phyloP scores from a whole-genome alignment of 2,329 filamentous ascomycete genomes.

The Didymella segeticola region DNA sequence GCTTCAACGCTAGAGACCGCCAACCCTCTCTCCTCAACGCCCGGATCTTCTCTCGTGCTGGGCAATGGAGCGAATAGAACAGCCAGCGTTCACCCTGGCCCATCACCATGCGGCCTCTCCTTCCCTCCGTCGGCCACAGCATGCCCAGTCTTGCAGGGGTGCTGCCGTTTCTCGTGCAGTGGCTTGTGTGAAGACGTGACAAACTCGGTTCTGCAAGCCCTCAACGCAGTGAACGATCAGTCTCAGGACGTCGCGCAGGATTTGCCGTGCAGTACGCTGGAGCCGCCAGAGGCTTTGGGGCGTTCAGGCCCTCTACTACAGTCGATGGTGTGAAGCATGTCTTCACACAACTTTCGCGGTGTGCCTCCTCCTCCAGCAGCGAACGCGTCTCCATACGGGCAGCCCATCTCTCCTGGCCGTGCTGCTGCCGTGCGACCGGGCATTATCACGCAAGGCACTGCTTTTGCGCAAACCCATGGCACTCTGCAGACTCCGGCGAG shows the following conservation, averaged over 20 bases:
- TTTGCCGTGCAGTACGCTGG: conserved; percentile 27
- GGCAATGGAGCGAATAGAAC: conserved; percentile 27
- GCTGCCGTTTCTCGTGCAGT: conserved; percentile 13
- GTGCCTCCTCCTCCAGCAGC: conserved; percentile 38
- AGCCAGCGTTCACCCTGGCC: conserved; percentile 6
- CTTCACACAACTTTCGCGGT: conserved; percentile 32
- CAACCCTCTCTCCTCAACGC: conserved; percentile 23
- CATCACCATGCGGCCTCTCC: conserved; percentile 23
- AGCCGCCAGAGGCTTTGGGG: conserved; percentile 45
- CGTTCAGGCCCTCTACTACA: conserved; percentile 27
- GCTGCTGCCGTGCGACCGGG: conserved; percentile 49
- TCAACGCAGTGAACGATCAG: conserved; percentile 10
- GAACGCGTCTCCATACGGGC: conserved; percentile 33
- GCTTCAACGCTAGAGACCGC: conserved; percentile 23
- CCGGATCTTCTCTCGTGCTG: conserved; percentile 25
- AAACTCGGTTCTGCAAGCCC: conserved; percentile 18
- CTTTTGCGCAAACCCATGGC: conserved; percentile 49
- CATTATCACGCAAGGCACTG: conserved; percentile 46
- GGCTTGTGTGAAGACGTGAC: conserved; percentile 29
- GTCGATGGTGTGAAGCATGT: conserved; percentile 23
- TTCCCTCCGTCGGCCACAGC: conserved; percentile 17
- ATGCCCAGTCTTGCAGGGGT: conserved; percentile 19
- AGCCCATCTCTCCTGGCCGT: conserved; percentile 14
- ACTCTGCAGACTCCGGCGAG: conserved; percentile 47
- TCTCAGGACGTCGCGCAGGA: conserved; percentile 24